Percentiles rank a stretch among this genome's conserved stretches.
Evolutionary conservation across 805 yeast species (phyloP).

Genomic region (Lipomyces kockii): DNA sequence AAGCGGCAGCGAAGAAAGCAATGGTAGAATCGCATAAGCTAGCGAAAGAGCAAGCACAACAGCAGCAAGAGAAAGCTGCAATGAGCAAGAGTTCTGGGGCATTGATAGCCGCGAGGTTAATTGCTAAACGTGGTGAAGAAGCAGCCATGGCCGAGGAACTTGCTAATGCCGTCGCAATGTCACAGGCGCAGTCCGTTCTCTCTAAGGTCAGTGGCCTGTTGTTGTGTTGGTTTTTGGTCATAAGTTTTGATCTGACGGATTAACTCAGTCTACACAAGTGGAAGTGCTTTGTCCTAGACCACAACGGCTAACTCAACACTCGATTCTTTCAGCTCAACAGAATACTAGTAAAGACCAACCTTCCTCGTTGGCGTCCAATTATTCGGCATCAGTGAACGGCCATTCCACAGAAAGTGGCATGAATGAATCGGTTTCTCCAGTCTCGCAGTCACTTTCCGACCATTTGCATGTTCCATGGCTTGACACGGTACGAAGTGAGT

Average conservation of each 20-base stretch:
- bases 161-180: not conserved
- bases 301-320: constrained; percentile 5
- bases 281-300: constrained; percentile 16
- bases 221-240: no score
- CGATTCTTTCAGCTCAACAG: not conserved
- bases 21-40: not conserved
- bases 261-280: not conserved
- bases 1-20: not conserved
- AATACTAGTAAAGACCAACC: not conserved
- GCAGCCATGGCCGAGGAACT: not conserved
- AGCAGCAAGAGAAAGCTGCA: not conserved
- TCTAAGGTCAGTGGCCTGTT: not conserved
- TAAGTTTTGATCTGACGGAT: no score
- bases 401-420: not conserved
- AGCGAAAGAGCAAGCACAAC: not conserved
- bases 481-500: not conserved
- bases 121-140: constrained; percentile 6
- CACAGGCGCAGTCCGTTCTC: not conserved
- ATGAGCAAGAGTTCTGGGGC: not conserved
- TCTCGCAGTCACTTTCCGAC: not conserved
- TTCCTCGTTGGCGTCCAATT: not conserved
- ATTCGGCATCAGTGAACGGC: not conserved
- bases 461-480: not conserved
- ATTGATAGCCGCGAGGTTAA: constrained; percentile 1
- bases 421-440: not conserved